Evolutionary conservation across 345 rosid species (phyloP), one percentile per base, ranked within the genome.

Genomic region (Angophora floribunda): DNA sequence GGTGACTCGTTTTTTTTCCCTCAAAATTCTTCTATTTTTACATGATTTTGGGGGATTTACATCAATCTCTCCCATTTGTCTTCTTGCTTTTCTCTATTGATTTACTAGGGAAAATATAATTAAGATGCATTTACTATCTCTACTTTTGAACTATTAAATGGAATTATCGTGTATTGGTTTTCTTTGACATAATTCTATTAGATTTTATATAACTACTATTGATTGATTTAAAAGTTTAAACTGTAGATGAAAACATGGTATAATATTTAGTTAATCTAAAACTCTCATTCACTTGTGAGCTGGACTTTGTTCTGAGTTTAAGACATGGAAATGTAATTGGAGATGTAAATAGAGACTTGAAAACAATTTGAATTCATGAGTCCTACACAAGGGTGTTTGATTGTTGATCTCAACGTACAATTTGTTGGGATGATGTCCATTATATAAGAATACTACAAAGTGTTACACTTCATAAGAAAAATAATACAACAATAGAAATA

Each of bases 191-290:
- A 3, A 0, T 59, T 59, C 11, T 59, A 15, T 6, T 26, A 26
- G 7, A 26, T 28, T 11, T 61, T 0, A 12, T 61, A 7, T 12
- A 26, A 57, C 13, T 10, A 57, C 9, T 57, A 6, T 12, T 15
- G 28, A 13, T 0, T 28, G 1, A 1, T 61, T 3, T 11, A 26
- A 26, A 59, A 61, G 1, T 7, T 61, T 28, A 59, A 26, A 14
- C 2, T 11, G 1, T 26, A 24, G 14, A 59, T 61, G 15, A 26
- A 3, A 13, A 11, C 2, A 0, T 61, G 16, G 3, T 61, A 4
- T 2, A 22, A 59, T 59, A 59, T 59, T 59, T 21, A 59, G 10
- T 24, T 59, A 59, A n/a, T 59, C 10, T 59, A 24, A 59, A 7
- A 24, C 65, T 52, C 57, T 51, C 57, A 13, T 5, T 26, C 15